These are phyloP conservation scores for Gryganskiella cystojenkinii DNA, from an alignment of 192 early-diverging fungal genomes.

Conservation along the genomic window DNA sequence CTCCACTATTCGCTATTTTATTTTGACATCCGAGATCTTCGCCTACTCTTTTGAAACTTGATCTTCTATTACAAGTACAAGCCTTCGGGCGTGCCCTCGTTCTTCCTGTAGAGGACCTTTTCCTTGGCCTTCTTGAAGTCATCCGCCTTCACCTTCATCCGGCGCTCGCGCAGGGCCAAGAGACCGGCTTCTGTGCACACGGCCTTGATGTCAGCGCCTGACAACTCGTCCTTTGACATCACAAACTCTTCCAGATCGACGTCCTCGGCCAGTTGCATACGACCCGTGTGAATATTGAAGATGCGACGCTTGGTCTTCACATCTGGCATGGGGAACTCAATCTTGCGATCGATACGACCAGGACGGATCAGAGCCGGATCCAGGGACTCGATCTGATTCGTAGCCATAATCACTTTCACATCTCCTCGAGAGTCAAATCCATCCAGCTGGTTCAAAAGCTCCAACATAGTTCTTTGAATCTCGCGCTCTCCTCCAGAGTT, in stretches of 20 bases:
- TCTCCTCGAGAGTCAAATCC: constrained; percentile 96
- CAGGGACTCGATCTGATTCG: constrained; percentile 96
- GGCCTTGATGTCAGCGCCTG: constrained; percentile 99
- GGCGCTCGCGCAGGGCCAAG: constrained; percentile 94
- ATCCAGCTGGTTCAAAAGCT: constrained; percentile 97
- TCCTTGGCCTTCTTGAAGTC: constrained; percentile 98
- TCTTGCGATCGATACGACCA: constrained; percentile 98
- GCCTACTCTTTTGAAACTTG: too few species aligned
- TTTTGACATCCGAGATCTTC: too few species aligned
- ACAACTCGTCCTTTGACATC: constrained; percentile 99
- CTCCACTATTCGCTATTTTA: too few species aligned
- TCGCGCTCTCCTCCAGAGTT: constrained; percentile 96
- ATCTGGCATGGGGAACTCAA: constrained; percentile 98
- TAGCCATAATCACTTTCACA: constrained; percentile 99
- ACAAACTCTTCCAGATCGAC: constrained; percentile 99
- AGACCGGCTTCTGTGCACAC: constrained; percentile 99
- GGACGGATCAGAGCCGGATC: constrained; percentile 98
- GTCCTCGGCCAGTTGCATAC: constrained; percentile 96
- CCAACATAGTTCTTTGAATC: constrained; percentile 98
- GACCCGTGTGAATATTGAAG: constrained; percentile 93
- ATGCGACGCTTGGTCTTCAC: constrained; percentile 97
- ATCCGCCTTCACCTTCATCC: constrained; percentile 98
- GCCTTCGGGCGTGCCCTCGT: constrained; percentile 98
- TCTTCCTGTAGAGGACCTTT: constrained; percentile 99
- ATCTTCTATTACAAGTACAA: constrained; percentile 80